These are phyloP conservation scores for Ramicandelaber brevisporus DNA, from an alignment of 192 early-diverging fungal genomes.

Conservation along the genomic window DNA sequence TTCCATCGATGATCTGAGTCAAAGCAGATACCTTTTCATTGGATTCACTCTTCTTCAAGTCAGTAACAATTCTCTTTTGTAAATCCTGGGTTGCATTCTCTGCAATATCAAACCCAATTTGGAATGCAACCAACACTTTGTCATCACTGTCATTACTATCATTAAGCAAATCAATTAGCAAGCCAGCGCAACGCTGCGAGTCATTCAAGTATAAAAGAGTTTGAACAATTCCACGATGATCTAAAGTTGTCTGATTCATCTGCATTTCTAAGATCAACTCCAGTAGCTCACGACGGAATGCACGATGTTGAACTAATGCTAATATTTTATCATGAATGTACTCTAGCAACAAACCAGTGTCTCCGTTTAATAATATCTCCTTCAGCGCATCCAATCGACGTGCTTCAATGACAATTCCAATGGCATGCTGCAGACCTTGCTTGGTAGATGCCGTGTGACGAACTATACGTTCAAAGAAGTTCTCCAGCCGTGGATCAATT, in stretches of 20 bases:
- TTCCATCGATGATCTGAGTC: neutral
- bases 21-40: slow-evolving; percentile 3
- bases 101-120: slow-evolving; percentile 94
- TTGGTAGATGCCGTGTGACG: slow-evolving; percentile 61
- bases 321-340: slow-evolving; percentile 72
- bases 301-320: slow-evolving; percentile 56
- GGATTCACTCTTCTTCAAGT: slow-evolving; percentile 12
- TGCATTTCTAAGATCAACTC: slow-evolving; percentile 18
- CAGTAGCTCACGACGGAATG: slow-evolving; percentile 56
- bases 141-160: slow-evolving; percentile 29
- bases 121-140: slow-evolving; percentile 66
- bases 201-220: slow-evolving; percentile 83
- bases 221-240: slow-evolving; percentile 24
- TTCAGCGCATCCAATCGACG: slow-evolving; percentile 76
- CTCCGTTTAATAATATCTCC: slow-evolving; percentile 42
- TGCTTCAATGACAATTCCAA: slow-evolving; percentile 89
- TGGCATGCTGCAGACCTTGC: slow-evolving; percentile 57
- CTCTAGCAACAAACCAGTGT: slow-evolving; percentile 40
- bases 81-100: slow-evolving; percentile 95
- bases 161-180: slow-evolving; percentile 39
- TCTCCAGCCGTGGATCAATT: slow-evolving; percentile 62
- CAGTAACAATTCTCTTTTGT: slow-evolving; percentile 43
- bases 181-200: slow-evolving; percentile 35
- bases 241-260: slow-evolving; percentile 3
- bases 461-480: slow-evolving; percentile 90